Percentiles rank a stretch among this genome's conserved stretches.
Evolutionary conservation across 805 yeast species (phyloP).

Genomic region (Yamadazyma paraphyllophila): DNA sequence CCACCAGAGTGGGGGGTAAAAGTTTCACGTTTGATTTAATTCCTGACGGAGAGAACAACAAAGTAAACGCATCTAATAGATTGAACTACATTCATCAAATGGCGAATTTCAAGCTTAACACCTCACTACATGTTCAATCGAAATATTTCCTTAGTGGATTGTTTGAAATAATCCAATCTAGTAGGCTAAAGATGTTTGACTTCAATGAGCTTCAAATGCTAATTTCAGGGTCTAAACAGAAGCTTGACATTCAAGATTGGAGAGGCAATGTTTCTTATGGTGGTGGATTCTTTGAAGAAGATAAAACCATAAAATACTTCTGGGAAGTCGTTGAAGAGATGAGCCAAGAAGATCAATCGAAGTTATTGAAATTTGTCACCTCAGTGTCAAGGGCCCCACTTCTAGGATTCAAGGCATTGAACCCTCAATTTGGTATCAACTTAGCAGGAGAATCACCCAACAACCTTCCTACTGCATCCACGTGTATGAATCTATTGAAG

Average conservation of each 20-base stretch:
- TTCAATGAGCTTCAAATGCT: slow-evolving; percentile 79
- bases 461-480: slow-evolving; percentile 86
- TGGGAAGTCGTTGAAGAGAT: slow-evolving; percentile 79
- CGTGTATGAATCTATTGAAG: slow-evolving; percentile 86
- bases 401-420: slow-evolving; percentile 72
- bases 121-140: slow-evolving; percentile 56
- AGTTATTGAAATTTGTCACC: slow-evolving; percentile 82
- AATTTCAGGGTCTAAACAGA: slow-evolving; percentile 75
- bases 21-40: slow-evolving; percentile 54
- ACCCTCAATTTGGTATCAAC: slow-evolving; percentile 79
- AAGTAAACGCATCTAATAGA: slow-evolving; percentile 61
- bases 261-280: slow-evolving; percentile 60
- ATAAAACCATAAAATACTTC: slow-evolving; percentile 59
- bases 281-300: slow-evolving; percentile 50
- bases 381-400: slow-evolving; percentile 91
- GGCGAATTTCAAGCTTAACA: slow-evolving; percentile 77
- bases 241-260: slow-evolving; percentile 71
- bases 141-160: slow-evolving; percentile 68
- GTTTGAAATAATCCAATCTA: slow-evolving; percentile 60
- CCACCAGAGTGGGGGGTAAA: slow-evolving; percentile 43
- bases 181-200: slow-evolving; percentile 84
- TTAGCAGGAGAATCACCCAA: slow-evolving; percentile 55
- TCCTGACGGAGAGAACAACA: slow-evolving; percentile 53
- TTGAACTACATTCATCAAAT: slow-evolving; percentile 73
- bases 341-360: slow-evolving; percentile 56